Conservation (phyloP, 495 filamentous ascomycete species). For the Podospora comata region DNA sequence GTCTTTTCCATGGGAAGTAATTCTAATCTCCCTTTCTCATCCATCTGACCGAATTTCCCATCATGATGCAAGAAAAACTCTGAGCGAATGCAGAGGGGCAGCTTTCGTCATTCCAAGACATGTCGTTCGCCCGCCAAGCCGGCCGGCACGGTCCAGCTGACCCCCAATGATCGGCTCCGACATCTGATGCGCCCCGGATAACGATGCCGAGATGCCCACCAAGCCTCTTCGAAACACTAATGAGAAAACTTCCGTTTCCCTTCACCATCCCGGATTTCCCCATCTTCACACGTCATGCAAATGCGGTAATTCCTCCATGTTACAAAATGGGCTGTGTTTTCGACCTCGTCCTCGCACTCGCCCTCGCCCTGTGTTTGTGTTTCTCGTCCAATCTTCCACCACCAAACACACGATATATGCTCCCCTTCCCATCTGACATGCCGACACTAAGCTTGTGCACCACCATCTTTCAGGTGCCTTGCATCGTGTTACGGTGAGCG, state of each 20-base stretch:
- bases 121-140: constrained; percentile 12
- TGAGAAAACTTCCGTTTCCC: neutral
- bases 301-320: neutral
- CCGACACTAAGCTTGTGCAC: neutral
- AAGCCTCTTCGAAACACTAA: neutral
- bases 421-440: neutral
- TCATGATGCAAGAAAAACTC: neutral
- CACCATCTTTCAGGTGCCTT: neutral
- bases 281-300: neutral
- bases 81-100: neutral
- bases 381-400: neutral
- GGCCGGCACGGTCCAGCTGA: constrained; percentile 6
- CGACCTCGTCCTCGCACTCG: no score
- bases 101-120: neutral
- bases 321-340: neutral
- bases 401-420: no score
- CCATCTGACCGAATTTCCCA: neutral
- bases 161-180: constrained; percentile 12
- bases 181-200: neutral
- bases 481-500: neutral
- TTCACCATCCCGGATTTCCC: neutral
- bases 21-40: neutral
- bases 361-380: neutral
- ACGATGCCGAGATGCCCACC: neutral
- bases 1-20: neutral